Percentiles rank a stretch among this genome's conserved stretches.
phyloP scores from a whole-genome alignment of 2,329 filamentous ascomycete species.

The Chrysoporthe austroafricana region DNA sequence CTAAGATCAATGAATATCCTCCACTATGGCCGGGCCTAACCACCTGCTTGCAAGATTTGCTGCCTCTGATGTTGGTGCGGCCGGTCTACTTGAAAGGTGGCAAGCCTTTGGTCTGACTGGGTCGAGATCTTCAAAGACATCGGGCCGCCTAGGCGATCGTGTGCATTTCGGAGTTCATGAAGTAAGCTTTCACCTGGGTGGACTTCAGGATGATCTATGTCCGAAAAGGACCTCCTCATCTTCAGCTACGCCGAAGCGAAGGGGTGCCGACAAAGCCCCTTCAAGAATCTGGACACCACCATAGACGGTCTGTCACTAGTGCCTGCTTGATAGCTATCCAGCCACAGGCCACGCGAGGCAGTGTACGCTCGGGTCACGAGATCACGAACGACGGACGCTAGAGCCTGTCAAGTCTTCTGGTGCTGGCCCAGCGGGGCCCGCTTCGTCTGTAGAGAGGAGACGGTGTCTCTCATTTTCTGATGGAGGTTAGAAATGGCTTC shows the following conservation, averaged over 20 bases:
- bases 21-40: not conserved
- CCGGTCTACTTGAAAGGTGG: too few species aligned
- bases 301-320: not conserved
- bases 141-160: too few species aligned
- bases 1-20: not conserved
- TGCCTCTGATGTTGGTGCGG: too few species aligned
- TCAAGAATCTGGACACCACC: not conserved
- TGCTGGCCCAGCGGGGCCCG: not conserved
- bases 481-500: conserved; percentile 5
- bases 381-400: conserved; percentile 4
- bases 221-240: not conserved
- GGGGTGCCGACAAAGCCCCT: not conserved
- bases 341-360: not conserved
- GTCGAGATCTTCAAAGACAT: too few species aligned
- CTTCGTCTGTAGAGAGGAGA: not conserved
- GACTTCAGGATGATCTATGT: too few species aligned
- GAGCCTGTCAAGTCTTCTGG: not conserved
- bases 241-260: not conserved
- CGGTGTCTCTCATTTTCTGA: not conserved
- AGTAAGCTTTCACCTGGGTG: too few species aligned
- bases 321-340: not conserved
- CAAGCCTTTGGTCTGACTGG: too few species aligned
- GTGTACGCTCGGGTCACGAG: not conserved
- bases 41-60: too few species aligned
- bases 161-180: too few species aligned